Conservation (phyloP, 2,329 filamentous ascomycete species). For the Colletotrichum aenigma region DNA sequence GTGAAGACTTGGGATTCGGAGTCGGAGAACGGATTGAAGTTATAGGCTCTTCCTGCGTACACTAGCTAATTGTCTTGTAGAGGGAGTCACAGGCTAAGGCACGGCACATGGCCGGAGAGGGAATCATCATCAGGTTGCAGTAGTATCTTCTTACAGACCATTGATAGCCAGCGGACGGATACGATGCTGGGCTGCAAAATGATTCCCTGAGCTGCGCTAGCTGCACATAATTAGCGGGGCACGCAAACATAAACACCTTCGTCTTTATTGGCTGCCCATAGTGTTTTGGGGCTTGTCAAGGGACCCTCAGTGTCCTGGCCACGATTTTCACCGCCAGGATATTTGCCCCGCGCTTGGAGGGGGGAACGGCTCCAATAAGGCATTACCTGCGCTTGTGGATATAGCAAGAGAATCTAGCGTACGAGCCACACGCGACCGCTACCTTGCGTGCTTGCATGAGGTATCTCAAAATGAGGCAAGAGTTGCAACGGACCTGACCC, state of each 20-base stretch:
- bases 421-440: not conserved
- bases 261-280: not conserved
- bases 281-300: not conserved
- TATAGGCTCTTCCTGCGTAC: not conserved
- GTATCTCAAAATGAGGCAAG: not conserved
- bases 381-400: not conserved
- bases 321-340: slow-evolving; percentile 3
- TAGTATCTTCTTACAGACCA: not conserved
- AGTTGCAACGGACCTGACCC: not conserved
- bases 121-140: not conserved
- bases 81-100: not conserved
- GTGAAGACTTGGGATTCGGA: not conserved
- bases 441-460: not conserved
- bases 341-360: not conserved
- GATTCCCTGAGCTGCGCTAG: not conserved
- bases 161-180: not conserved
- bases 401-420: not conserved
- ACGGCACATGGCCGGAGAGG: not conserved
- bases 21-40: not conserved
- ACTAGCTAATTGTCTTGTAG: not conserved
- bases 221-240: not conserved
- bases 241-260: not conserved
- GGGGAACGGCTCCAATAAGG: not conserved
- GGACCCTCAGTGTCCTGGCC: not conserved
- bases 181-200: not conserved